Evolutionary conservation across 106 monocot species (phyloP), one percentile per base, ranked within the genome.

Genomic region (Agapanthus africanus): DNA sequence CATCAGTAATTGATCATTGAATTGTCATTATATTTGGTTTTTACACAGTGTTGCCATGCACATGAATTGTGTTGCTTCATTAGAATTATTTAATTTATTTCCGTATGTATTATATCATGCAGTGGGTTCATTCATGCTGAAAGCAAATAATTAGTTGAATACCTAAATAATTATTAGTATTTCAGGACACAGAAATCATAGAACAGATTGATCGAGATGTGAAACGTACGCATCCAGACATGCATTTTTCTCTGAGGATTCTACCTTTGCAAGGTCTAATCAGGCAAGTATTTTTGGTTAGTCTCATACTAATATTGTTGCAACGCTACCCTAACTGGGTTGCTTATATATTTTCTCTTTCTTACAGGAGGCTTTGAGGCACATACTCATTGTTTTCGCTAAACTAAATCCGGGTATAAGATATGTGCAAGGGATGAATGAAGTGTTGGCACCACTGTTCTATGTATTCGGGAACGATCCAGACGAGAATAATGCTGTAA

Each of bases 361-460:
- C 30, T 85, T 82, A 69, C 83, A 99, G 97, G 92, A 93, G 46
- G 74, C 90, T 63, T 74, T 99, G 44, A 92, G 76, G 71, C 78
- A 75, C 30, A 90, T 99, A 71, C 92, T 99, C 34, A 84, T 83
- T 66, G 70, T 99, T 47, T 99, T 99, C 79, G 89, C 97, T 37
- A 99, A 99, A 73, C 65, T 99, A 69, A 99, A 99, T 85, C 92
- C 97, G 11, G 92, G 89, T 4, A 93, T 99, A 69, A 84, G 85
- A 88, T 99, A 99, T 69, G 97, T 99, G 23, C 97, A 99, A 75
- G 97, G 97, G 66, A 99, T 99, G 97, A 99, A 99, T 78, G 97
- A 99, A 82, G 80, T 99, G 74, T 81, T 99, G 74, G 92, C 97
- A 31, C 97, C 92, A 50, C 56, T 99, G 10, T 93, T 84, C 70